Base-by-base conservation (phyloP, 2,329 filamentous ascomycete genomes). In the Phyllosticta citrichinensis region DNA sequence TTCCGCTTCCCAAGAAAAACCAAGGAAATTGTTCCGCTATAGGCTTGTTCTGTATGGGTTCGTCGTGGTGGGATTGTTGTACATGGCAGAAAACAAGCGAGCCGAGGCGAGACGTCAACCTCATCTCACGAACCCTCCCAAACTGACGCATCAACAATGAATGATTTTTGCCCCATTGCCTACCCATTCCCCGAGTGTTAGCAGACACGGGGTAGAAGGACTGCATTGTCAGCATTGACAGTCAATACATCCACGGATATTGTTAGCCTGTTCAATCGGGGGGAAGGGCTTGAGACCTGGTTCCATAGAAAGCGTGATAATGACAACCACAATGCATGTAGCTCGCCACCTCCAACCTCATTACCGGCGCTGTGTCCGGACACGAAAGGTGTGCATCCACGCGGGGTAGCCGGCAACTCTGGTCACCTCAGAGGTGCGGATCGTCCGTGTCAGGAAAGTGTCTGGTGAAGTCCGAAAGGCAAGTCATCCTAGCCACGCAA, bases 321-420 rank as follows among this genome's bases (percentile, higher is more conserved):
- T 67, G 65, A 64, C 64, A 65, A 65, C 64, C 64, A 66, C 65
- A 64, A 58, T 68, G 67, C 69, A 71, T 56, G 65, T 62, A 66
- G 65, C 58, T 72, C 66, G 71, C 71, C 71, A 73, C 71, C 63
- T 63, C 40, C 64, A 68, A 65, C 64, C 66, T 65, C 64, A 64
- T 62, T 64, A 65, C 63, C 62, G 62, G 65, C 66, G 64, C 62
- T 63, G 62, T 62, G 61, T 61, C 66, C 65, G 63, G 66, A 62
- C 60, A 63, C 61, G 63, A 67, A 65, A 63, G 64, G 40, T 47
- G 33, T 50, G 27, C 65, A 63, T 67, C 59, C 63, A 58, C 66
- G 66, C 65, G 69, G 68, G 65, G 65, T 69, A 66, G 72, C 71
- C 71, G 71, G 73, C 73, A 64, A 69, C 60, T 63, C 62, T 66